Evolutionary conservation across 2,329 filamentous ascomycete species (phyloP).

Genomic region (Coniochaeta hoffmannii): DNA sequence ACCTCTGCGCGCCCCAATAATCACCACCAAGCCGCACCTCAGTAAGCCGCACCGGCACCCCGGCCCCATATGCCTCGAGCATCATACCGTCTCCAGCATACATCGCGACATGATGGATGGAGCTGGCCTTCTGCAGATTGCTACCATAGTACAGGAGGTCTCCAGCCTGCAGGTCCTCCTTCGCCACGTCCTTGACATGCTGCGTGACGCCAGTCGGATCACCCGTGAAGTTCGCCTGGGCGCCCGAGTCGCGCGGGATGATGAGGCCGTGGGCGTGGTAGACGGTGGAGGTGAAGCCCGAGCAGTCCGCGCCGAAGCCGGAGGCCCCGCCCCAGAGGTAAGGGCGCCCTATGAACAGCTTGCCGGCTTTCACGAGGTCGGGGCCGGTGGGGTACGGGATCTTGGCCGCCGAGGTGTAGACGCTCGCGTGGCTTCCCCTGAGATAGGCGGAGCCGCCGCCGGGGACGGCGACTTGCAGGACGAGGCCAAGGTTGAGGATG

Average conservation of each 20-base stretch:
- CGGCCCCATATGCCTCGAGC: not conserved
- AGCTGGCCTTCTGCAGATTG: not conserved
- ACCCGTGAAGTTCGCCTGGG: not conserved
- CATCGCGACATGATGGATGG: not conserved
- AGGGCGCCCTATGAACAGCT: not conserved
- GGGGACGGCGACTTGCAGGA: not conserved
- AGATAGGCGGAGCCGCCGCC: not conserved
- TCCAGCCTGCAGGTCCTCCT: not conserved
- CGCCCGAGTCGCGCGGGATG: not conserved
- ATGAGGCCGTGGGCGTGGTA: not conserved
- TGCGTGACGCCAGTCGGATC: not conserved
- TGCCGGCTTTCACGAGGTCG: not conserved
- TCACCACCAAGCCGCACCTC: not conserved
- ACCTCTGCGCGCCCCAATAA: not conserved
- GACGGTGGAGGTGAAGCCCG: not conserved
- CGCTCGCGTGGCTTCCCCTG: not conserved
- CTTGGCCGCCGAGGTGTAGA: not conserved
- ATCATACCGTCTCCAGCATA: not conserved
- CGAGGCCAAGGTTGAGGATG: not conserved
- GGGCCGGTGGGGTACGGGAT: not conserved
- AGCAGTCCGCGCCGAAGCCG: not conserved
- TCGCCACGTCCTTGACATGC: not conserved
- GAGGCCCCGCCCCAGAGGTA: not conserved
- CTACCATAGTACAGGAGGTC: not conserved
- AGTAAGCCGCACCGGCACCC: not conserved